phyloP scores from a whole-genome alignment of 1,284 basidiomycete species.

The Bondarzewia mesenterica region DNA sequence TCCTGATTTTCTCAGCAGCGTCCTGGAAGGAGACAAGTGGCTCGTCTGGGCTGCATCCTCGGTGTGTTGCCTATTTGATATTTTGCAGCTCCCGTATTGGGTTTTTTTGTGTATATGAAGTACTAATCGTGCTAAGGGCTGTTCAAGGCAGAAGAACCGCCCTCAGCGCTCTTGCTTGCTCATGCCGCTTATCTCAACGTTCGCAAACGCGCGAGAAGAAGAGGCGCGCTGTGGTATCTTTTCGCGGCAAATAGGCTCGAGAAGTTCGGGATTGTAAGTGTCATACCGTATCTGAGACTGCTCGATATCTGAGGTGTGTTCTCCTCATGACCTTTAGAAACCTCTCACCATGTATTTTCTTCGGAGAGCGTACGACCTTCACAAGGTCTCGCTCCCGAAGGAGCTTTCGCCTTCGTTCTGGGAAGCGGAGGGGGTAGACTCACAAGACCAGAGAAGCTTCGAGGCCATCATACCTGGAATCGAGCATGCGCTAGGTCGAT shows the following conservation, averaged over 20 bases:
- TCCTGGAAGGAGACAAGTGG: slow-evolving; percentile 72
- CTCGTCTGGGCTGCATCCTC: slow-evolving; percentile 72
- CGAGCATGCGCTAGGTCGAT: slow-evolving; percentile 68
- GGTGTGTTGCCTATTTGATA: slow-evolving; percentile 35
- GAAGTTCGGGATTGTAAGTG: slow-evolving; percentile 64
- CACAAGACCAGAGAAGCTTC: slow-evolving; percentile 35
- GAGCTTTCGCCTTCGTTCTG: slow-evolving; percentile 70
- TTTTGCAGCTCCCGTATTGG: not conserved
- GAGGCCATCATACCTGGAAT: slow-evolving; percentile 62
- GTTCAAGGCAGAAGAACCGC: slow-evolving; percentile 68
- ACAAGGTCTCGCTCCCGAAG: slow-evolving; percentile 40
- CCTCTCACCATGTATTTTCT: slow-evolving; percentile 75
- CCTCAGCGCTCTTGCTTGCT: slow-evolving; percentile 64
- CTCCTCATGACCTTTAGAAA: slow-evolving; percentile 52
- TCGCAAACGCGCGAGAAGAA: slow-evolving; percentile 44
- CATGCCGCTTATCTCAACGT: slow-evolving; percentile 66
- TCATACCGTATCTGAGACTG: slow-evolving; percentile 21
- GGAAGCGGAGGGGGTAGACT: slow-evolving; percentile 51
- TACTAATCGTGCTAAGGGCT: not conserved
- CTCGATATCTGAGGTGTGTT: slow-evolving; percentile 1
- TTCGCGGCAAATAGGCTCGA: slow-evolving; percentile 67
- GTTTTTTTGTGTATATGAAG: not conserved
- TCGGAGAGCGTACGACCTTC: slow-evolving; percentile 56
- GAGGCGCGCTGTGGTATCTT: slow-evolving; percentile 70
- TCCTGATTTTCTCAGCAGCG: slow-evolving; percentile 45